Percentiles rank a stretch among this genome's conserved stretches.
phyloP scores from a whole-genome alignment of 257 asterid species.

The Cruciata laevipes region DNA sequence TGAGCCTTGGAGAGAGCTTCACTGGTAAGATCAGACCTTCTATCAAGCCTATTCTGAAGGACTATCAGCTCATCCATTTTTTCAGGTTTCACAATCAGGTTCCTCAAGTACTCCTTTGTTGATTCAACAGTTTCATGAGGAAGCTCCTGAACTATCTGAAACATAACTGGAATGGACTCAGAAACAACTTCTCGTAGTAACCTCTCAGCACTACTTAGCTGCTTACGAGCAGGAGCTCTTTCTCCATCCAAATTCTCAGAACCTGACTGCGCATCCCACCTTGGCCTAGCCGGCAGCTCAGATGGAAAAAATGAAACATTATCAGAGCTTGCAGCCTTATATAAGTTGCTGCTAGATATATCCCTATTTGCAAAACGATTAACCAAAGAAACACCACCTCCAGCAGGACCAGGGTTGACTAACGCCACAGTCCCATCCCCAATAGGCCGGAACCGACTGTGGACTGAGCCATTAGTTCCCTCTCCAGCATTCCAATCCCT shows the following conservation, averaged over 20 bases:
- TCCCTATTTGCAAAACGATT: constrained; percentile 46
- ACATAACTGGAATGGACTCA: constrained; percentile 55
- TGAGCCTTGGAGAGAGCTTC: constrained; percentile 75
- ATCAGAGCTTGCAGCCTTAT: constrained; percentile 56
- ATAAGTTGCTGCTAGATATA: constrained; percentile 43
- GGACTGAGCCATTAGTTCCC: constrained; percentile 88
- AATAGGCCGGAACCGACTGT: constrained; percentile 76
- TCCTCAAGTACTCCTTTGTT: constrained; percentile 53
- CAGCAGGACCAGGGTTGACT: constrained; percentile 43
- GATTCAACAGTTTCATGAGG: constrained; percentile 63
- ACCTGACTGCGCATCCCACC: constrained; percentile 45
- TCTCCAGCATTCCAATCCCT: constrained; percentile 91
- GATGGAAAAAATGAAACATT: constrained; percentile 66
- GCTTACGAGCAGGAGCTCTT: constrained; percentile 20
- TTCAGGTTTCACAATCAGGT: constrained; percentile 40
- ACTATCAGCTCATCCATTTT: constrained; percentile 46
- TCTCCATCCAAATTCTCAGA: constrained; percentile 41
- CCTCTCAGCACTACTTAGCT: constrained; percentile 55
- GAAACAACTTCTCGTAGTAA: constrained; percentile 64
- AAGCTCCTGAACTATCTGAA: constrained; percentile 65
- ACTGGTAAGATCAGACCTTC: constrained; percentile 65
- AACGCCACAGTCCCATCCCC: constrained; percentile 77
- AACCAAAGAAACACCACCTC: constrained; percentile 39
- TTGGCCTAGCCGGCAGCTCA: constrained; percentile 71
- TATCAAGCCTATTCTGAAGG: constrained; percentile 63